A percentile compares a stretch with the other conserved stretches of the same genome.
phyloP scores from a whole-genome alignment of 2,329 filamentous ascomycete species.

The Albifimbria verrucaria region DNA sequence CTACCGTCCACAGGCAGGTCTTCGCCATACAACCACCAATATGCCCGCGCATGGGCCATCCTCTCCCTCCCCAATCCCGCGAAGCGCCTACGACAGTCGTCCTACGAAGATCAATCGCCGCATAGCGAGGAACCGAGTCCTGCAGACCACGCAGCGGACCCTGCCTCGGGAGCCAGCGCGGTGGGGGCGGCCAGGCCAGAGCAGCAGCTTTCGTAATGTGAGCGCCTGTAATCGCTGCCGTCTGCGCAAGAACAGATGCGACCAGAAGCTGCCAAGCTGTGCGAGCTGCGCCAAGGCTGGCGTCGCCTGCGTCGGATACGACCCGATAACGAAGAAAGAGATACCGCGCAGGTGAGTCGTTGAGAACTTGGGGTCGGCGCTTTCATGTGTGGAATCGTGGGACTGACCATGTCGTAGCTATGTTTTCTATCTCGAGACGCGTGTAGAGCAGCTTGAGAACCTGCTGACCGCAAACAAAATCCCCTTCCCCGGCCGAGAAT shows the following conservation, averaged over 20 bases:
- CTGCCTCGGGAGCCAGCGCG: constrained; percentile 24
- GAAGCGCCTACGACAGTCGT: constrained; percentile 56
- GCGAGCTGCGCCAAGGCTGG: constrained; percentile 90
- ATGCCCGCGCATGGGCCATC: constrained; percentile 43
- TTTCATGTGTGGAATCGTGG: constrained; percentile 30
- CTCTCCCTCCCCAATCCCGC: constrained; percentile 42
- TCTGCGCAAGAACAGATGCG: constrained; percentile 89
- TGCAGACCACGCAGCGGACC: constrained; percentile 24
- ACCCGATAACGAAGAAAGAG: constrained; percentile 93
- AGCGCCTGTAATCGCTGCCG: constrained; percentile 93
- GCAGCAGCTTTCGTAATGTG: constrained; percentile 76
- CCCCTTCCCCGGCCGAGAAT: constrained; percentile 65
- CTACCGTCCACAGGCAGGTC: neutral
- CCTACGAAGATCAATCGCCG: constrained; percentile 45
- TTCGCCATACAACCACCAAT: constrained; percentile 8
- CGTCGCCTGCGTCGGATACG: constrained; percentile 90
- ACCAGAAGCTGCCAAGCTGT: constrained; percentile 88
- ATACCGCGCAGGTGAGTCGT: constrained; percentile 80
- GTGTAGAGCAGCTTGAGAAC: constrained; percentile 78
- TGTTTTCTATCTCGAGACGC: constrained; percentile 89
- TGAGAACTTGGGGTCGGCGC: neutral
- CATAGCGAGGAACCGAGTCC: constrained; percentile 23
- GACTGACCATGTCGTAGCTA: constrained; percentile 54
- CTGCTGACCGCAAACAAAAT: constrained; percentile 68
- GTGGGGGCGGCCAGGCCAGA: constrained; percentile 49